Evolutionary conservation across 352 stramenopile genomes (phyloP), one percentile per base, ranked within the genome.

Genomic region (Globisporangium abappressorium): DNA sequence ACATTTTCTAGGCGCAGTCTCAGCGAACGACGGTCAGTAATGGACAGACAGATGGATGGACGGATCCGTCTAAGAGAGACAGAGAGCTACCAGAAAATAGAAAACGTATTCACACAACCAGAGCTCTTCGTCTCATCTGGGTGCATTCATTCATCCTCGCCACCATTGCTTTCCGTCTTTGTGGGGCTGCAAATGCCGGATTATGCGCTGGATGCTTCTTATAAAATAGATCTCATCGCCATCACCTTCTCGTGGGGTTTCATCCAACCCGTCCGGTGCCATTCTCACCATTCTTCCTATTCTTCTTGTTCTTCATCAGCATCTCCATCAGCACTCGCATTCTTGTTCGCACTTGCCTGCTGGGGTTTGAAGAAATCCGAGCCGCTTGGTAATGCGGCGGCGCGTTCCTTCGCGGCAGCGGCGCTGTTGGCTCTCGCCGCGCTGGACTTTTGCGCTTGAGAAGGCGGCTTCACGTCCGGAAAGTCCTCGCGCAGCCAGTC

Each of bases 401-500:
- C 38, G 33, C 22, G 57, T 58, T 74, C 28, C 75, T 70, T 69
- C 34, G 51, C 30, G 1, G n/a, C 69, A 41, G 68, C 60, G 33
- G 78, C 70, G 12, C 69, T 70, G 11, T 77, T 83, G 51, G 47
- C 58, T 70, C 78, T 34, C 8, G 64, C 28, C 5, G 28, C 34
- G 6, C 57, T 12, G 33, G 51, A 67, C 5, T 46, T 46, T 46
- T 65, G 69, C 14, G 58, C 14, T 4, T 53, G 47, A 4, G 58
- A 12, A 41, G 67, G 54, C 3, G 64, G 61, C 55, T 85, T 89
- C 9, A 85, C 65, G 51, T 92, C 85, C 11, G 82, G 82, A 46
- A 95, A 95, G 69, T 97, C 90, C 68, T 92, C 85, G 49, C 88
- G 90, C 8, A 97, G 75, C 87, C 88, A 97, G 69, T 95, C 90